phyloP scores from a whole-genome alignment of 2,329 filamentous ascomycete genomes.

The Dothistroma pini region DNA sequence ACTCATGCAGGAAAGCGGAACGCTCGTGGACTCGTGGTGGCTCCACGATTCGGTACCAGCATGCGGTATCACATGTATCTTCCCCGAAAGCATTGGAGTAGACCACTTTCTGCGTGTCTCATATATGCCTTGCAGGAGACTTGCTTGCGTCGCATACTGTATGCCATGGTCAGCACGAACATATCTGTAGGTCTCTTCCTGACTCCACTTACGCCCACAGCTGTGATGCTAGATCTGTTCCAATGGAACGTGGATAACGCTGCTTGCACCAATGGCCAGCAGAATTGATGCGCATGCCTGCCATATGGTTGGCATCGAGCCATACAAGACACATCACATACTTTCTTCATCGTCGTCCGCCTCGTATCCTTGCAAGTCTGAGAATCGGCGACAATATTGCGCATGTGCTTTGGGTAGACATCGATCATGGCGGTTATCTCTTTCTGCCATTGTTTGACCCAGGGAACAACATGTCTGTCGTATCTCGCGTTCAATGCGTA shows the following conservation, averaged over 20 bases:
- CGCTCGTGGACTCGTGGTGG: background rate
- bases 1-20: too few species aligned
- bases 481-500: conserved; percentile 8
- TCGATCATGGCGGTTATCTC: background rate
- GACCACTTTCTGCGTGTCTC: background rate
- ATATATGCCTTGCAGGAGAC: background rate
- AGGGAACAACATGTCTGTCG: conserved; percentile 4
- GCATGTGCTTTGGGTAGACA: background rate
- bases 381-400: conserved; percentile 1
- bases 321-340: background rate
- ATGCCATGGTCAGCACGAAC: background rate
- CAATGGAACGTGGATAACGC: background rate
- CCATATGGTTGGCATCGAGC: background rate
- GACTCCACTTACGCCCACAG: background rate
- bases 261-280: background rate
- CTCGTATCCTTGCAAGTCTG: conserved; percentile 8
- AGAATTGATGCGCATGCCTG: background rate
- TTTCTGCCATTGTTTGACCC: background rate
- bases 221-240: background rate
- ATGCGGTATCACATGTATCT: background rate
- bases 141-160: background rate
- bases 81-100: background rate
- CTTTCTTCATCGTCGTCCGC: conserved; percentile 11
- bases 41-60: background rate
- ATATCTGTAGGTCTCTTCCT: background rate